These are phyloP conservation scores for Echites panduratus DNA, from an alignment of 257 asterid genomes.

Conservation along the genomic window DNA sequence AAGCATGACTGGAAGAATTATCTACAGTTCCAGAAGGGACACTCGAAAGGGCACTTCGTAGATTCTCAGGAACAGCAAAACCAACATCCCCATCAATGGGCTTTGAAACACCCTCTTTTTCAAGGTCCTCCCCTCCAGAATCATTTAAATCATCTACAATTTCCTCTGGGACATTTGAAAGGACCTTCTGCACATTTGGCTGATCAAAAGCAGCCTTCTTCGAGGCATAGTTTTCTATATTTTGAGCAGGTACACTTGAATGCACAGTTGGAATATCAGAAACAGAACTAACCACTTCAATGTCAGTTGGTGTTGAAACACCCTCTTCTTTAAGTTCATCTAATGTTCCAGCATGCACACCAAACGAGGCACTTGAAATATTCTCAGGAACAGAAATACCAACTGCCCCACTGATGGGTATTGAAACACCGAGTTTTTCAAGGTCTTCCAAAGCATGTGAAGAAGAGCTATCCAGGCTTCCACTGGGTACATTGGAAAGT, in stretches of 20 bases:
- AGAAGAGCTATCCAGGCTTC: neutral
- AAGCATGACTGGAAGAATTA: no score
- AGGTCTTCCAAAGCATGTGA: neutral
- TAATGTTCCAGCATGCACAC: conserved; percentile 21
- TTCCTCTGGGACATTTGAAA: no score
- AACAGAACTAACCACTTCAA: conserved; percentile 7
- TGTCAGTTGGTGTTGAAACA: neutral
- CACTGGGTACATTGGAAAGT: neutral
- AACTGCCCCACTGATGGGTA: neutral
- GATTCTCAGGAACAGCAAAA: no score
- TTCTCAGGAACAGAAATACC: conserved; percentile 16
- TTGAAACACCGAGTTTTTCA: conserved; percentile 11
- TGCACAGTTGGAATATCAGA: neutral
- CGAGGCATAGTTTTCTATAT: conserved; percentile 11
- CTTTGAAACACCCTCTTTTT: no score
- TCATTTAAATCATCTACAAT: no score
- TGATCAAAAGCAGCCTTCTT: neutral
- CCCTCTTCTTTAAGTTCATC: conserved; percentile 14
- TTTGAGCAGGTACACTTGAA: conserved; percentile 22
- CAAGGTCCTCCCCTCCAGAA: no score
- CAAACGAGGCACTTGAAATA: conserved; percentile 14
- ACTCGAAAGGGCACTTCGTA: no score
- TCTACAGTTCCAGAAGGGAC: no score
- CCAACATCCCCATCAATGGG: no score
- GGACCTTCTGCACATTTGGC: no score